Evolutionary conservation across 2,329 filamentous ascomycete genomes (phyloP).

Genomic region (Chrysoporthe cubensis): DNA sequence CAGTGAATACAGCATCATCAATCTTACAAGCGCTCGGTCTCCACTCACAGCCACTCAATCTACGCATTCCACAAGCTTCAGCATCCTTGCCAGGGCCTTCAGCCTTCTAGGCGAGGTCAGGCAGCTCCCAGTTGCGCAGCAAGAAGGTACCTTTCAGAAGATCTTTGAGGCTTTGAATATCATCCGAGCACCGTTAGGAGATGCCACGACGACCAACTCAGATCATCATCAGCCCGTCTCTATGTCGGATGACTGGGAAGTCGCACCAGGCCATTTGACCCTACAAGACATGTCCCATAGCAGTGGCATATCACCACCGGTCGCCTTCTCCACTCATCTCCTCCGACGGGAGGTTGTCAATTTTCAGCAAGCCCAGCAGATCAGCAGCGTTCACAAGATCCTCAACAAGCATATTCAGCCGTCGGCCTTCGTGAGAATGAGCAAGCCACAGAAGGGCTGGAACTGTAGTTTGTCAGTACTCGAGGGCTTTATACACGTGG

Average conservation of each 20-base stretch:
- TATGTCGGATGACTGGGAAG: slow-evolving; percentile 13
- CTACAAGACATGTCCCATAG: background rate
- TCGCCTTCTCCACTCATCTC: slow-evolving; percentile 11
- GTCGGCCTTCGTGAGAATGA: background rate
- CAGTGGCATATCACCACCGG: background rate
- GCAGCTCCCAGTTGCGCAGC: background rate
- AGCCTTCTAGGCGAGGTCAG: slow-evolving; percentile 12
- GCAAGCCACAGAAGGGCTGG: background rate
- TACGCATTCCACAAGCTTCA: background rate
- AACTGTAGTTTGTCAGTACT: background rate
- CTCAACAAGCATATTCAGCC: slow-evolving; percentile 15
- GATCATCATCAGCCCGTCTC: background rate
- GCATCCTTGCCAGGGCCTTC: background rate
- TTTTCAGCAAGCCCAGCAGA: slow-evolving; percentile 1
- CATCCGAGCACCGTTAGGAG: background rate
- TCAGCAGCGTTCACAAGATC: slow-evolving; percentile 5
- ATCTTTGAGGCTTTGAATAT: background rate
- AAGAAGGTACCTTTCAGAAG: background rate
- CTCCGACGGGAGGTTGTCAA: slow-evolving; percentile 11
- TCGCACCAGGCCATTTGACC: slow-evolving; percentile 9
- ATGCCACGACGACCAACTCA: background rate
- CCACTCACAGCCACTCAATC: background rate
- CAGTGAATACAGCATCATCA: background rate
- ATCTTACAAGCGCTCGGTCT: background rate
- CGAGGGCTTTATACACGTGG: slow-evolving; percentile 9